Base-by-base conservation (phyloP, 2,329 filamentous ascomycete genomes). In the Lachnellula occidentalis region DNA sequence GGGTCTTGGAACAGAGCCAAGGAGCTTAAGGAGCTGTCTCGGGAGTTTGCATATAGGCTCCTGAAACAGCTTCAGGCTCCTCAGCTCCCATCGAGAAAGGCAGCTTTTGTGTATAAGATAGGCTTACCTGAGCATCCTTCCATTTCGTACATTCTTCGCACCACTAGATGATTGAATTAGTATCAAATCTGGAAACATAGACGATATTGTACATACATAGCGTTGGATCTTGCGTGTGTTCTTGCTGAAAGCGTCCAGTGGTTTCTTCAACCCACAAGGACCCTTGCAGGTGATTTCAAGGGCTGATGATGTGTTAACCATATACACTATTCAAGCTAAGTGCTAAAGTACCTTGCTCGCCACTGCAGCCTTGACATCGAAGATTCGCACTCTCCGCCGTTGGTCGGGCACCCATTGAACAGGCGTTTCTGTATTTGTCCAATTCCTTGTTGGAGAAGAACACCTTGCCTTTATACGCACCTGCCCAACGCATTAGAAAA, bases 381-480 rank as follows among this genome's bases (percentile, higher is more conserved):
- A 66, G 50, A n/a, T 56, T 49, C 9, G 62, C 61, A 19, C 39
- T 39, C 21, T 45, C 47, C 14, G 21, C 21, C 22, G 43, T 46
- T 15, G 43, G 43, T 15, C 22, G 3, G n/a, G 14, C 21, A 27
- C 31, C 24, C 17, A 31, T 17, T 7, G 17, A 39, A 21, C 17
- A 37, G 14, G 34, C 21, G 14, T 24, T 61, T 63, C 59, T 52
- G 8, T 57, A 69, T 43, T 67, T 69, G 53, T 74, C 75, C 8
- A 77, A 64, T 61, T 80, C 76, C 34, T 73, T 76, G 31, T 74
- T 73, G 1, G 79, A 80, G 61, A 70, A 82, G 34, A 64, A 65
- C 1, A 50, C 57, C 7, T 68, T 63, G 11, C 57, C 60, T 24
- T 72, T 71, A 41, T 67, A 71, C 56, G 73, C 76, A 24, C 66